A percentile compares a stretch with the other conserved stretches of the same genome.
phyloP scores from a whole-genome alignment of 306 rosid genomes.

The Astragalus membranaceus region DNA sequence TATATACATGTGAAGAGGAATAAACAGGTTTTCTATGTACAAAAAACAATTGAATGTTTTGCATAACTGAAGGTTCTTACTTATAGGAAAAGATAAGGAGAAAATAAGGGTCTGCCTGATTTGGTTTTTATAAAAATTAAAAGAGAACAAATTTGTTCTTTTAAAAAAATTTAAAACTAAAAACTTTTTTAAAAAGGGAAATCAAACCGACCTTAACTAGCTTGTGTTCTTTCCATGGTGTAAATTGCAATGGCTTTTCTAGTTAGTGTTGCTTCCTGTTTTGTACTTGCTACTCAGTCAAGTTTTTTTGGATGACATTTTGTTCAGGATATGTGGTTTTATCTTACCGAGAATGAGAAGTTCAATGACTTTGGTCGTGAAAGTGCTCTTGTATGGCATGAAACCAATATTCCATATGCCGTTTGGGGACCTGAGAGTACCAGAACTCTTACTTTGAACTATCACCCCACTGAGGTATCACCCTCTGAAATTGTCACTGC shows the following conservation, averaged over 20 bases:
- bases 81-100: not conserved
- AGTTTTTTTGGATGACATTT: conserved; percentile 1
- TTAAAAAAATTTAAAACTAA: too few relatives aligned
- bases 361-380: conserved; percentile 76
- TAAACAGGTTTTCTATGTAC: not conserved
- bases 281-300: not conserved
- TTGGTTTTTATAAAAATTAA: too few relatives aligned
- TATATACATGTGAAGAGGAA: not conserved
- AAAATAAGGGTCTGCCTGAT: not conserved
- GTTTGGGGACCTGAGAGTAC: conserved; percentile 68
- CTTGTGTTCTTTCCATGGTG: not conserved
- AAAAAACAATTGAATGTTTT: not conserved
- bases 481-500: not conserved
- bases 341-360: conserved; percentile 67
- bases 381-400: conserved; percentile 82
- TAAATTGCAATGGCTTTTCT: not conserved
- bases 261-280: conserved; percentile 9
- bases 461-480: conserved; percentile 70
- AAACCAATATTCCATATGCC: conserved; percentile 77
- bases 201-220: not conserved
- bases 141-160: too few relatives aligned
- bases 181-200: too few relatives aligned
- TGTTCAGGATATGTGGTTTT: conserved; percentile 92
- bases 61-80: not conserved
- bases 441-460: conserved; percentile 53